These are phyloP conservation scores for Pestalotiopsis sp. DNA, from an alignment of 2,329 filamentous ascomycete genomes.

Conservation along the genomic window DNA sequence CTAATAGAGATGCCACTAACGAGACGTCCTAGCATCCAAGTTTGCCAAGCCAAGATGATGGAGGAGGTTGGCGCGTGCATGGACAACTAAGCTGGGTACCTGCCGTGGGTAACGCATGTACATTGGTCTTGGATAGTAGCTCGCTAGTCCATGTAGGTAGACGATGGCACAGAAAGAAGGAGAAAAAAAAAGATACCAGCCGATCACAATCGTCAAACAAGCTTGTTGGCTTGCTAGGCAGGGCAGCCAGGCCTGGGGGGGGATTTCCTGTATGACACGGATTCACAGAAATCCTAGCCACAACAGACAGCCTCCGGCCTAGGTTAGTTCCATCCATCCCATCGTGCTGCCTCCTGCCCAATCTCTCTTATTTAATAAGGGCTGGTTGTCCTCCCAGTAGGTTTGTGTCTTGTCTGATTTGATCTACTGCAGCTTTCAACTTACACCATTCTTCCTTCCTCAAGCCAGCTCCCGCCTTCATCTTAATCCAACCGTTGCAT, in stretches of 20 bases:
- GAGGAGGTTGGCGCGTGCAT: not conserved
- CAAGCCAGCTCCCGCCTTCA: not conserved
- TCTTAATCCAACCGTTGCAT: not conserved
- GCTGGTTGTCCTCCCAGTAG: constrained; percentile 3
- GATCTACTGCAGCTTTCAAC: not conserved
- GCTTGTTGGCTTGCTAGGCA: not conserved
- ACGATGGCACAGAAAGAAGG: not conserved
- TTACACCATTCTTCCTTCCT: not conserved
- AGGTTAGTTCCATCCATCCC: not conserved
- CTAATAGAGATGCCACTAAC: not conserved
- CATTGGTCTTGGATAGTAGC: not conserved
- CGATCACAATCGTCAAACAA: not conserved
- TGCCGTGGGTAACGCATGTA: not conserved
- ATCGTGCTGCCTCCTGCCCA: not conserved
- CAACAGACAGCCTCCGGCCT: not conserved
- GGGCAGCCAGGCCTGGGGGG: not conserved
- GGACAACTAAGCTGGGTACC: not conserved
- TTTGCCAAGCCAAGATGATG: not conserved
- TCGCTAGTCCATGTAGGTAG: not conserved
- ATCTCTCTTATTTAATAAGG: constrained; percentile 5
- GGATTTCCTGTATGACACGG: not conserved
- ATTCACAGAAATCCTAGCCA: not conserved
- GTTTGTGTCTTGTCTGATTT: not conserved
- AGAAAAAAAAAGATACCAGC: not conserved
- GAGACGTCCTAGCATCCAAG: not conserved